These are phyloP conservation scores for Sclerotinia glacialis DNA, from an alignment of 2,329 filamentous ascomycete genomes.

Conservation along the genomic window DNA sequence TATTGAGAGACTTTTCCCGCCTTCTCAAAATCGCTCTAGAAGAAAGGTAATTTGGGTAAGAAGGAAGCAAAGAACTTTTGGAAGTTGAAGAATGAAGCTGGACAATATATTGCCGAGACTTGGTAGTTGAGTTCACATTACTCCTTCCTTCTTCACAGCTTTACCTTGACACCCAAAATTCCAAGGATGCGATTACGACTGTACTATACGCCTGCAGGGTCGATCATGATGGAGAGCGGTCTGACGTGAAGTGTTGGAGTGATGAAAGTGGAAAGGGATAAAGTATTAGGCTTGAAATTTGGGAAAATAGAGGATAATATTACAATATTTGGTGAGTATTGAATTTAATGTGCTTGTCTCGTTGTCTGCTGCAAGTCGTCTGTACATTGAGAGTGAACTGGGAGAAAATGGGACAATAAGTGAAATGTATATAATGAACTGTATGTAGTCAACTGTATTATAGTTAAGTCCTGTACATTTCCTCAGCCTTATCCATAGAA, in stretches of 20 bases:
- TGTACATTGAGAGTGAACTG: too few species aligned
- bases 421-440: too few species aligned
- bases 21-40: background rate
- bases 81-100: constrained; percentile 84
- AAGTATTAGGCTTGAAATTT: background rate
- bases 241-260: background rate
- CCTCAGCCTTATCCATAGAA: background rate
- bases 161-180: background rate
- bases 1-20: background rate
- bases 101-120: constrained; percentile 90
- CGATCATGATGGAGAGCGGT: background rate
- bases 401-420: too few species aligned
- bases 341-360: background rate
- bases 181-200: background rate
- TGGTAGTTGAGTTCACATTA: constrained; percentile 48
- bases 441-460: background rate
- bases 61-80: constrained; percentile 86
- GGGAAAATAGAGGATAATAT: background rate
- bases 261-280: too few species aligned
- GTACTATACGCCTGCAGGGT: too few species aligned
- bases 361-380: background rate
- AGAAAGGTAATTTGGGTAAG: constrained; percentile 80
- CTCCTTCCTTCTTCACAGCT: background rate
- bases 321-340: background rate
- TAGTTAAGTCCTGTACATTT: too few species aligned